Conservation (phyloP, 176 grass and related monocot genomes). For the maize (Zea mays) region DNA sequence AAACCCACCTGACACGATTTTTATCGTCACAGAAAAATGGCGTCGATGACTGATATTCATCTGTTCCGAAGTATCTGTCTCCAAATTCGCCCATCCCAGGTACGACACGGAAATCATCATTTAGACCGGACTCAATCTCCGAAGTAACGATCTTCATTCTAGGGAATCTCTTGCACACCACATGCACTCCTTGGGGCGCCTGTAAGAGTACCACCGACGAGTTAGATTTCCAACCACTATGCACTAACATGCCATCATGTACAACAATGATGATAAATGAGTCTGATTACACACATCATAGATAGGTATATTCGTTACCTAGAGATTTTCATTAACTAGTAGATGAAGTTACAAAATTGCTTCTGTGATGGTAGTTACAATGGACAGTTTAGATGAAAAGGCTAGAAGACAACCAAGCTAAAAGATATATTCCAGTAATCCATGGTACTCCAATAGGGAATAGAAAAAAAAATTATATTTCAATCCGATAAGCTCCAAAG, state of each 20-base stretch:
- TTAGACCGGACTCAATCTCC: slow-evolving; percentile 84
- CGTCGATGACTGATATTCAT: slow-evolving; percentile 61
- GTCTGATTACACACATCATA: not conserved
- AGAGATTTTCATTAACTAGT: too few species aligned
- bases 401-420: not conserved
- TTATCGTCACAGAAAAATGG: slow-evolving; percentile 55
- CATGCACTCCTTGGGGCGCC: slow-evolving; percentile 87
- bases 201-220: slow-evolving; percentile 32
- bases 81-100: slow-evolving; percentile 91
- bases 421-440: not conserved
- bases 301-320: not conserved
- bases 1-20: slow-evolving; percentile 52
- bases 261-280: not conserved
- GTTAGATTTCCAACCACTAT: slow-evolving; percentile 1
- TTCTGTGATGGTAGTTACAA: slow-evolving; percentile 7
- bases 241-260: not conserved
- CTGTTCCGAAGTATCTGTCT: slow-evolving; percentile 85
- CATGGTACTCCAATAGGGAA: slow-evolving; percentile 6
- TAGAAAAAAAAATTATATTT: not conserved
- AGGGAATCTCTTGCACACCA: slow-evolving; percentile 89
- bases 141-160: slow-evolving; percentile 98
- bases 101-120: slow-evolving; percentile 76
- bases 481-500: not conserved
- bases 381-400: not conserved
- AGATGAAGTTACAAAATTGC: not conserved